Base-by-base conservation (phyloP, 495 filamentous ascomycete genomes). In the Apiosordaria backusii region DNA sequence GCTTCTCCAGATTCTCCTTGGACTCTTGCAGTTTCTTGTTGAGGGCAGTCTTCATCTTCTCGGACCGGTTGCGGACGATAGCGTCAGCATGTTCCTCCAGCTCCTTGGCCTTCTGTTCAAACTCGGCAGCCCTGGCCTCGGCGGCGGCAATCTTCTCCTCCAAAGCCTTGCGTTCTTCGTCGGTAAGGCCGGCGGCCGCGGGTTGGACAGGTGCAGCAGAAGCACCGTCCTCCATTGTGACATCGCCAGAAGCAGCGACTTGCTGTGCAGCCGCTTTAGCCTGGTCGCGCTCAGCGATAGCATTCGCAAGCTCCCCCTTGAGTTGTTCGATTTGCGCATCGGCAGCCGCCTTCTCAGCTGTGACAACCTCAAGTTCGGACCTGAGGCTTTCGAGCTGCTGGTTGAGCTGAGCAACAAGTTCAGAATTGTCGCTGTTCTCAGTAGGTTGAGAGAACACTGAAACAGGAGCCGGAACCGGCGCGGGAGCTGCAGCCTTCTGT, bases 11-110 rank as follows among this genome's bases (percentile, higher is more conserved):
- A 5, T 70, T 62, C 67, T 86, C 78, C 65, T 84, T 85, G 9
- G 85, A 80, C 65, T 94, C 90, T 4, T 76, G 80, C 5, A 96
- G 79, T 71, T 89, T 91, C 70, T 84, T 87, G 64, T 87, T 90
- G 65, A 91, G 85, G 13, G 83, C 77, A 21, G 83, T 83, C 74
- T 91, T 93, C 84, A 95, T 86, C 72, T 84, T 87, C 7, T 92
- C 88, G 1, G 88, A 84, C 29, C 90, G 84, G 63, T 83, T 80
- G 68, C 90, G 88, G 61, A 90, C 74, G 63, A 85, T 88, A 55
- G 62, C 72, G 54, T 85, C 81, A 4, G 81, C 73, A 5, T 81
- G 78, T 0, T 87, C 83, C 63, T 89, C 86, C 18, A 84, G 69
- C 26, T 83, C 79, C 64, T 78, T 76, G 21, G 80, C 79, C 65